Base-by-base conservation (phyloP, 257 asterid species). In the Cinchona pubescens region DNA sequence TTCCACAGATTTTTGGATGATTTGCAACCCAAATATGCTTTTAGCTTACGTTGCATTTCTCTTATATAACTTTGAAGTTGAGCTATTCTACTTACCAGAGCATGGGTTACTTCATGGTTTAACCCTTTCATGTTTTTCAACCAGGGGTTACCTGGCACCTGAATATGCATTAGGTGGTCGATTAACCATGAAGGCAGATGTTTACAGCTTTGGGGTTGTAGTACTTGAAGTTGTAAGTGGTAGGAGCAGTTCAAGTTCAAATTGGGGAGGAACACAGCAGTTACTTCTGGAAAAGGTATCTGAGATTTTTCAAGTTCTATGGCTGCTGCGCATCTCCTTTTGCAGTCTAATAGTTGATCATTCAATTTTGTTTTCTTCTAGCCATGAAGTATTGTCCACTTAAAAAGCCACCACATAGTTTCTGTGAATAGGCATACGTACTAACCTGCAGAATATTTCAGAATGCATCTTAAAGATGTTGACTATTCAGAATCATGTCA, bases 141-240 rank as follows among this genome's bases (percentile, higher is more conserved):
- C 79, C 97, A 94, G 98, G 64, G 97, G 97, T 79, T 94, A 94
- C 82, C 88, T 94, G 80, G 98, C 98, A 61, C 98, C 98, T 34
- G 98, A 94, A 86, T 94, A 94, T 82, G 97, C 85, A 75, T 81
- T 92, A 83, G 97, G 97, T 25, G 97, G 98, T 49, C 98, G 88
- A 64, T 84, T 94, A 76, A 94, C 98, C 35, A 48, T 85, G 94
- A 94, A 89, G 86, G 98, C 97, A 19, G 97, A 94, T 43, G 88
- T 92, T 25, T 92, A 92, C 75, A 92, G 98, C 85, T 94, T 89
- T 75, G 98, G 98, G 69, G 83, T 94, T 76, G 83, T 94, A 40
- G 83, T 87, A 67, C 94, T 94, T 76, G 98, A 93, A 87, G 75
- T 90, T 63, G 81, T 93, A 51, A 90, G 94, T 56, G 96, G 96